Conservation (phyloP, 345 rosid genomes). For the Lepidium sativum region DNA sequence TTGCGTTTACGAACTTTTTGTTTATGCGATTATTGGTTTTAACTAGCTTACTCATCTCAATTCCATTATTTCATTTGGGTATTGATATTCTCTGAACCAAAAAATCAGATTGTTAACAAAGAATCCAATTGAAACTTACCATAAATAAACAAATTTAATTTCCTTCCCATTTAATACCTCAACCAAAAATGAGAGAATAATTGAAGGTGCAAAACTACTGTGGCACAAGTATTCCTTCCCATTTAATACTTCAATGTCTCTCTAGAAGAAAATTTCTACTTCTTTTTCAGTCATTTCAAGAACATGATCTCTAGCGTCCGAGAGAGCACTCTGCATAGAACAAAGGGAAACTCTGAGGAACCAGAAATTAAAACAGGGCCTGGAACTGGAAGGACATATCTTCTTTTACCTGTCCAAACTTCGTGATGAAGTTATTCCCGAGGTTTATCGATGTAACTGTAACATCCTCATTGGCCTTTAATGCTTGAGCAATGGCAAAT, state of each 20-base stretch:
- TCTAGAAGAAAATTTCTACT: slow-evolving; percentile 70
- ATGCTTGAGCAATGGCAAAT: slow-evolving; percentile 88
- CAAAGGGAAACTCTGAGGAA: not conserved
- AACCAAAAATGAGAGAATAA: not conserved
- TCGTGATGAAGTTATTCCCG: slow-evolving; percentile 79
- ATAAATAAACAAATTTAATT: not conserved
- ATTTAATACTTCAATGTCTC: slow-evolving; percentile 4
- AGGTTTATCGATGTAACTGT: slow-evolving; percentile 72
- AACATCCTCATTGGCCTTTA: slow-evolving; percentile 88
- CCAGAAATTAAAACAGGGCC: not conserved
- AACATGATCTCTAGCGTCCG: slow-evolving; percentile 90
- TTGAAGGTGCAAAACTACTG: slow-evolving; percentile 10
- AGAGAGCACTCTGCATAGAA: slow-evolving; percentile 59
- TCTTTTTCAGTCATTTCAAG: slow-evolving; percentile 91
- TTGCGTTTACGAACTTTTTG: not conserved
- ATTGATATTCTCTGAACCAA: not conserved
- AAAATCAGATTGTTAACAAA: not conserved
- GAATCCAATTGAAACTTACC: not conserved
- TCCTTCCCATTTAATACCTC: not conserved
- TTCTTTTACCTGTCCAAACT: slow-evolving; percentile 84
- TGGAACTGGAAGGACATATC: not conserved
- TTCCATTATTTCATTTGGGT: not conserved
- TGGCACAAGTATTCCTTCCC: not conserved
- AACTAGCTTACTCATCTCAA: not conserved
- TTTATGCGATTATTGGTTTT: not conserved